Evolutionary conservation across 495 filamentous ascomycete genomes (phyloP).

Genomic region (Penicillium flavigenum): DNA sequence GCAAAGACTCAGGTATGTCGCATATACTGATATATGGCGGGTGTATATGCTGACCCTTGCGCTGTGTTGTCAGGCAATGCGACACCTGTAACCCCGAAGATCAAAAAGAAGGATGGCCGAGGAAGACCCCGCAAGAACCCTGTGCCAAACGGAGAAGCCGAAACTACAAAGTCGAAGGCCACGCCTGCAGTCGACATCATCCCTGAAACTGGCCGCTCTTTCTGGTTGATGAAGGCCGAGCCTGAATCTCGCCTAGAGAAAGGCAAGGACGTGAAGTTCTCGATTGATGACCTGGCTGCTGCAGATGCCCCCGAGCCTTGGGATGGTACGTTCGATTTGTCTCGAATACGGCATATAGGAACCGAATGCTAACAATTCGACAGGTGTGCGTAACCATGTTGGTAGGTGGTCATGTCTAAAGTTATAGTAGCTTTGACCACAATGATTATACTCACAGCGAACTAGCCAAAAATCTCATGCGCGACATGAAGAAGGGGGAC

Average conservation of each 20-base stretch:
- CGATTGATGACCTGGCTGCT: constrained; percentile 82
- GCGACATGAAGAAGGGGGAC: constrained; percentile 87
- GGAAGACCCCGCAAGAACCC: constrained; percentile 32
- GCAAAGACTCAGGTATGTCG: constrained; percentile 30
- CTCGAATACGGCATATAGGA: neutral
- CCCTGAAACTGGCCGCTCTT: constrained; percentile 41
- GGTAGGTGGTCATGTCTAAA: constrained; percentile 36
- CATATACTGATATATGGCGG: neutral
- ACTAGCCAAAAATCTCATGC: constrained; percentile 79
- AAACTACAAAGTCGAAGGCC: constrained; percentile 14
- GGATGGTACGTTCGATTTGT: constrained; percentile 60
- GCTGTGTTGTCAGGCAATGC: neutral
- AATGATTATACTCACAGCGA: constrained; percentile 18
- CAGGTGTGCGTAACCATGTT: constrained; percentile 58
- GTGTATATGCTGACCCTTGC: constrained; percentile 7
- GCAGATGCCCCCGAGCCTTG: constrained; percentile 76
- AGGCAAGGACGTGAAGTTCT: constrained; percentile 84
- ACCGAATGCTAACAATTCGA: constrained; percentile 20
- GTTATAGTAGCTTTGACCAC: constrained; percentile 11
- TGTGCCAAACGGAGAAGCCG: constrained; percentile 17
- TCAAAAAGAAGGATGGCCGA: constrained; percentile 21
- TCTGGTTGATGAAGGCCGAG: constrained; percentile 97
- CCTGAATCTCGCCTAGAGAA: constrained; percentile 84
- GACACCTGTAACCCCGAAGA: constrained; percentile 5
- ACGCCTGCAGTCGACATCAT: constrained; percentile 13